Evolutionary conservation across 805 yeast genomes (phyloP).

Genomic region (Allodekkera sacchari): DNA sequence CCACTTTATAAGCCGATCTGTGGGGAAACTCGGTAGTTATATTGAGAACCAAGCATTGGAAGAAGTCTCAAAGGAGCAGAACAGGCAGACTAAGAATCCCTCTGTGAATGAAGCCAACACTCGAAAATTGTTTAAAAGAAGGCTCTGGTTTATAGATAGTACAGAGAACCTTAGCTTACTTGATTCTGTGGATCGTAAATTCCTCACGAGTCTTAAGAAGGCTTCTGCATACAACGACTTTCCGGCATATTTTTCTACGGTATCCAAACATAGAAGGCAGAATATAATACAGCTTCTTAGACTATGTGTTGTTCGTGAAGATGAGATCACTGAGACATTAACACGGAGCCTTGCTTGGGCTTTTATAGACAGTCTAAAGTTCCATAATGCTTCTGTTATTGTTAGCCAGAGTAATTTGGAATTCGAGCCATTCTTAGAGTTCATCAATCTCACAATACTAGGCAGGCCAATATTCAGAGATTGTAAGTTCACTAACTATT

Average conservation of each 20-base stretch:
- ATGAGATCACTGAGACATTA: neutral
- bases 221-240: neutral
- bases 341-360: neutral
- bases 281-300: neutral
- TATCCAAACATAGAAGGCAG: neutral
- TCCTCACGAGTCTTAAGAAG: neutral
- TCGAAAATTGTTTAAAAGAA: too few species aligned
- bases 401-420: slow-evolving; percentile 3
- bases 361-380: slow-evolving; percentile 6
- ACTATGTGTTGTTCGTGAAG: neutral
- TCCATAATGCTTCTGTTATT: slow-evolving; percentile 9
- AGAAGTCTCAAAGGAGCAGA: neutral
- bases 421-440: slow-evolving; percentile 5
- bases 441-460: slow-evolving; percentile 5
- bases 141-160: too few species aligned
- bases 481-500: slow-evolving; percentile 6
- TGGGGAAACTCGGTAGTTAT: slow-evolving; percentile 4
- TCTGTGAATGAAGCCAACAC: too few species aligned
- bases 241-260: neutral
- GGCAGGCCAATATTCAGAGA: slow-evolving; percentile 5
- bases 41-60: slow-evolving; percentile 3
- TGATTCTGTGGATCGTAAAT: neutral
- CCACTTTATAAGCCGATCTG: slow-evolving; percentile 4
- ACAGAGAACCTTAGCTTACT: slow-evolving; percentile 1
- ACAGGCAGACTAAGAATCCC: too few species aligned